phyloP scores from a whole-genome alignment of 495 filamentous ascomycete species.

The Aspergillus coremiiformis region DNA sequence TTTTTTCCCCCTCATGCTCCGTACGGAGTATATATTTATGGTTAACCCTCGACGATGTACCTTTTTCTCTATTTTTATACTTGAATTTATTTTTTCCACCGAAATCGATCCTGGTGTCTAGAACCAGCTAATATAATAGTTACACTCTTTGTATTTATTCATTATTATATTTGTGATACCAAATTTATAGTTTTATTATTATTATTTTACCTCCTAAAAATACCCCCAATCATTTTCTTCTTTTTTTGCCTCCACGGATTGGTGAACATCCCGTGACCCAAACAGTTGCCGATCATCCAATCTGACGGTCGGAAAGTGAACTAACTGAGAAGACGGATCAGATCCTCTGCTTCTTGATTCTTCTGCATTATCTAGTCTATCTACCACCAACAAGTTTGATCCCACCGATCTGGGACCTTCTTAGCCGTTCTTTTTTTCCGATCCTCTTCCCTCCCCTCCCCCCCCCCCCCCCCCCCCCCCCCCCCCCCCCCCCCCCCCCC shows the following conservation, averaged over 20 bases:
- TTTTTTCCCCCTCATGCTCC: background rate
- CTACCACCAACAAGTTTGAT: background rate
- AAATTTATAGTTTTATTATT: background rate
- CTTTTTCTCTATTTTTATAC: background rate
- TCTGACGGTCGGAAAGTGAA: constrained; percentile 1
- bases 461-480: background rate
- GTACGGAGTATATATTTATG: background rate
- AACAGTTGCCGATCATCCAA: constrained; percentile 1
- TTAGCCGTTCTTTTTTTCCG: background rate
- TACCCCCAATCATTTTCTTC: background rate
- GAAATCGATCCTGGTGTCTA: background rate
- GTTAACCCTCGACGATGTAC: no score
- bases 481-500: no score
- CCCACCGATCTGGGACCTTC: background rate
- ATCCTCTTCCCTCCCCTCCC: background rate
- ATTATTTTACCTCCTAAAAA: background rate
- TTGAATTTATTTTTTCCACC: background rate
- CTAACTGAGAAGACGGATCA: background rate
- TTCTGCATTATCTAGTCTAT: background rate
- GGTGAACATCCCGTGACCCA: background rate
- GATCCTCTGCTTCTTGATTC: background rate
- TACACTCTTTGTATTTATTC: no score
- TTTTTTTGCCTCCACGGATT: background rate
- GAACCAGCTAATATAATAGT: background rate
- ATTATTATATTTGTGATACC: background rate